Conservation (phyloP, 2,329 filamentous ascomycete genomes). For the Trichoderma koningii region DNA sequence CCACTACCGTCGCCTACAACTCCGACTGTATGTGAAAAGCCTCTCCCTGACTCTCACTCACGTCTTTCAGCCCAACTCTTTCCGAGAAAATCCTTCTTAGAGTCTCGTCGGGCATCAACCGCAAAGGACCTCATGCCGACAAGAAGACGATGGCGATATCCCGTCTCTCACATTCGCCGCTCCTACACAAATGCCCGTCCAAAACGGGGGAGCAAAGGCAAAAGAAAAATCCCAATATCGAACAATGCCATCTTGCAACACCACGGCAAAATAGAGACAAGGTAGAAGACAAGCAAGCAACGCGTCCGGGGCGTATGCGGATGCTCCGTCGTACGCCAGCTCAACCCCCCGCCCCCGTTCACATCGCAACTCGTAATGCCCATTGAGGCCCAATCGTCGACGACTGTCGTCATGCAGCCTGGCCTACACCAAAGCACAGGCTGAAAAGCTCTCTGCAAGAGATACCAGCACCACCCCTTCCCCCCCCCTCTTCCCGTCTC, state of each 20-base stretch:
- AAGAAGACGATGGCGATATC: not conserved
- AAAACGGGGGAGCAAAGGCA: not conserved
- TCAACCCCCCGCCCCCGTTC: slow-evolving; percentile 1
- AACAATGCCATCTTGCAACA: not conserved
- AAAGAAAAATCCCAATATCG: not conserved
- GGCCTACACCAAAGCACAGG: not conserved
- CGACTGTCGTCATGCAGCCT: slow-evolving; percentile 25
- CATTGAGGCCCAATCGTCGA: slow-evolving; percentile 28
- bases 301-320: slow-evolving; percentile 16
- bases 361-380: not conserved
- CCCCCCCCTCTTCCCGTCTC: slow-evolving; percentile 3
- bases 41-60: not conserved
- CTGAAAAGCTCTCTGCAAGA: not conserved
- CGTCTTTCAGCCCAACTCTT: slow-evolving; percentile 11
- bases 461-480: not conserved
- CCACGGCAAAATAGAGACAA: not conserved
- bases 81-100: not conserved
- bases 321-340: slow-evolving; percentile 24
- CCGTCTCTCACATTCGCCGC: not conserved
- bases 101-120: slow-evolving; percentile 25
- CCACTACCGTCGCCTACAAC: not conserved
- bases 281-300: not conserved
- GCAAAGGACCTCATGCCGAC: slow-evolving; percentile 1
- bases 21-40: not conserved
- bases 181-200: not conserved